A percentile compares a stretch with the other conserved stretches of the same genome.
These are phyloP conservation scores for Mortierella sp. DNA, from an alignment of 371 early-diverging fungal genomes.

Conservation along the genomic window DNA sequence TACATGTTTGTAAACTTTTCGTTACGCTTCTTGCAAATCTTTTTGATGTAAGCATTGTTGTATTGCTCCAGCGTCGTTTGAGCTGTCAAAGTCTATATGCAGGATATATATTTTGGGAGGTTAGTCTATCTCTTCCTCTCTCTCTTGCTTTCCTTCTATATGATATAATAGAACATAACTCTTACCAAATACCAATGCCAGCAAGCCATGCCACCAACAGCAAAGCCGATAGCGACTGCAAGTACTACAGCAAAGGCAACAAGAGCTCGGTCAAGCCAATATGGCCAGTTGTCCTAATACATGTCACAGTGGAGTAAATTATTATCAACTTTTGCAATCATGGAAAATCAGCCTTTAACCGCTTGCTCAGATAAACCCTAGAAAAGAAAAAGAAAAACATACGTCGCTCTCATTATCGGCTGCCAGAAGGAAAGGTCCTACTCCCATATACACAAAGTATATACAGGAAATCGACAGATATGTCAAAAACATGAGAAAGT, in stretches of 20 bases:
- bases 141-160: too few species aligned
- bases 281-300: constrained; percentile 66
- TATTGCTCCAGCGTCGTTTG: constrained; percentile 74
- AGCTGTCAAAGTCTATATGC: constrained; percentile 60
- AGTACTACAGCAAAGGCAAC: constrained; percentile 70
- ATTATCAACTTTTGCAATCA: not conserved
- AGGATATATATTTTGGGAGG: too few species aligned
- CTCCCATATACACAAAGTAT: constrained; percentile 74
- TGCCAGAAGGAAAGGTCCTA: constrained; percentile 68
- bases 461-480: constrained; percentile 71
- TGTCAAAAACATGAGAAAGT: constrained; percentile 84
- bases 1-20: constrained; percentile 74
- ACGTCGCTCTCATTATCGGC: constrained; percentile 65
- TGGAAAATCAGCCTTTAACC: not conserved
- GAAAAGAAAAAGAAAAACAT: constrained; percentile 1
- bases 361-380: not conserved
- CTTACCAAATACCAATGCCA: constrained; percentile 76
- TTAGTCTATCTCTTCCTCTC: too few species aligned
- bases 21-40: constrained; percentile 63
- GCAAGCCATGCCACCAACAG: constrained; percentile 65
- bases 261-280: constrained; percentile 67
- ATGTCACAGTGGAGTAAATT: not conserved
- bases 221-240: constrained; percentile 72
- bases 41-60: constrained; percentile 67
- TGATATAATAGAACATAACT: not conserved